These are phyloP conservation scores for Albugo laibachii DNA, from an alignment of 352 stramenopile genomes.

Conservation along the genomic window DNA sequence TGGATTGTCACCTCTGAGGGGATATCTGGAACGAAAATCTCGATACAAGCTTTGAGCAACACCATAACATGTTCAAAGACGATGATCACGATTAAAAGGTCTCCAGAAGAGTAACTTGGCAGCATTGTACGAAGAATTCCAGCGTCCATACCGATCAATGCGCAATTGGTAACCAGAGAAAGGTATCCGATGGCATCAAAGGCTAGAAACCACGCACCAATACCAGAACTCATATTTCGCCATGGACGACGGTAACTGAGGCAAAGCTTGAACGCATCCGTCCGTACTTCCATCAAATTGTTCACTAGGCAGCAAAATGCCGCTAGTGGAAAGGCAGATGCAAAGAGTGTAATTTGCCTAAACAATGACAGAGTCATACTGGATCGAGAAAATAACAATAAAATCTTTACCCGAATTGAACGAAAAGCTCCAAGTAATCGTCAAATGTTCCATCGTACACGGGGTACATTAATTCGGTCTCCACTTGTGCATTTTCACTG, in stretches of 20 bases:
- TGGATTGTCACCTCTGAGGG: constrained; percentile 33
- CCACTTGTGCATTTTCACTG: constrained; percentile 4
- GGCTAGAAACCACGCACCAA: constrained; percentile 85
- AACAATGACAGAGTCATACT: constrained; percentile 1
- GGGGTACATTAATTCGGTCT: constrained; percentile 59
- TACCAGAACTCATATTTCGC: constrained; percentile 43
- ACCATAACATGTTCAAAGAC: constrained; percentile 70
- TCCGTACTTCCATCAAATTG: constrained; percentile 89
- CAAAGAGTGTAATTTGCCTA: constrained; percentile 88
- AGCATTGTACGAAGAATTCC: constrained; percentile 55
- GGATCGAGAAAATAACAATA: not conserved
- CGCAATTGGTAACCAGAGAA: constrained; percentile 87
- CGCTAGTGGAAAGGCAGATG: constrained; percentile 82
- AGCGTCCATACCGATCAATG: constrained; percentile 84
- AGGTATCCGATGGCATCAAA: constrained; percentile 83
- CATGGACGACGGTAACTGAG: constrained; percentile 58
- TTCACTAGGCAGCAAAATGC: constrained; percentile 86
- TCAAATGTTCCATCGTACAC: constrained; percentile 79
- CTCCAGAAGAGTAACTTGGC: constrained; percentile 35
- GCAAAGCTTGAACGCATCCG: constrained; percentile 90
- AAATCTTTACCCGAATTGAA: constrained; percentile 73
- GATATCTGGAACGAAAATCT: constrained; percentile 55
- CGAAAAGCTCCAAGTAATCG: constrained; percentile 89
- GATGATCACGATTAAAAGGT: constrained; percentile 25
- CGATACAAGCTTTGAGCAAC: constrained; percentile 52